Conservation (phyloP, 768 basidiomycete genomes). For the Boletus barrowsii region DNA sequence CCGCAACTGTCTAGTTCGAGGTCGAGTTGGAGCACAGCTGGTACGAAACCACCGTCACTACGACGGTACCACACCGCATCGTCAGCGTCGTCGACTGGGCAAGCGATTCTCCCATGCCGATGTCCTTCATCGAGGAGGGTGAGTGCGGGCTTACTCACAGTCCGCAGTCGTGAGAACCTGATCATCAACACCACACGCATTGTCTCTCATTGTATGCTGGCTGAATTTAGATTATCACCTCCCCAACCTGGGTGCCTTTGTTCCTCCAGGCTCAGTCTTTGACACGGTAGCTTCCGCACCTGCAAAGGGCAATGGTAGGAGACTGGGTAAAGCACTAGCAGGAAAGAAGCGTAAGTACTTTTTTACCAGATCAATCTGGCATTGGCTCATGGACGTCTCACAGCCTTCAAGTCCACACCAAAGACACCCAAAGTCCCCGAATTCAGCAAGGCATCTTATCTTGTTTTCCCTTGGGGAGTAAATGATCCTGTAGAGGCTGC, state of each 20-base stretch:
- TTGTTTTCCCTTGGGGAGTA: slow-evolving; percentile 75
- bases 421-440: slow-evolving; percentile 12
- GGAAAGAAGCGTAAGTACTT: slow-evolving; percentile 13
- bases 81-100: slow-evolving; percentile 95
- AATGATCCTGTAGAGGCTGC: slow-evolving; percentile 75
- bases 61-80: slow-evolving; percentile 68
- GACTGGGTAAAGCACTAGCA: slow-evolving; percentile 10
- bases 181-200: neutral
- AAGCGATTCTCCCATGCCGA: slow-evolving; percentile 61
- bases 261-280: slow-evolving; percentile 19
- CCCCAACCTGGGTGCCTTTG: slow-evolving; percentile 26
- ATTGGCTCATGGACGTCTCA: neutral
- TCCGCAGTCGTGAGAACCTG: slow-evolving; percentile 2
- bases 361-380: neutral
- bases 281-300: slow-evolving; percentile 11
- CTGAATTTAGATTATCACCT: slow-evolving; percentile 14
- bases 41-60: slow-evolving; percentile 89
- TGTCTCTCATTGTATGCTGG: neutral
- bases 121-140: slow-evolving; percentile 14
- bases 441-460: slow-evolving; percentile 48
- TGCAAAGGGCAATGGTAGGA: slow-evolving; percentile 1
- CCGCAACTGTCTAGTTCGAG: slow-evolving; percentile 54
- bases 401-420: slow-evolving; percentile 12
- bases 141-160: slow-evolving; percentile 5
- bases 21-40: slow-evolving; percentile 94